These are phyloP conservation scores for Ophiostoma sp. DNA, from an alignment of 2,329 filamentous ascomycete species.

Conservation along the genomic window DNA sequence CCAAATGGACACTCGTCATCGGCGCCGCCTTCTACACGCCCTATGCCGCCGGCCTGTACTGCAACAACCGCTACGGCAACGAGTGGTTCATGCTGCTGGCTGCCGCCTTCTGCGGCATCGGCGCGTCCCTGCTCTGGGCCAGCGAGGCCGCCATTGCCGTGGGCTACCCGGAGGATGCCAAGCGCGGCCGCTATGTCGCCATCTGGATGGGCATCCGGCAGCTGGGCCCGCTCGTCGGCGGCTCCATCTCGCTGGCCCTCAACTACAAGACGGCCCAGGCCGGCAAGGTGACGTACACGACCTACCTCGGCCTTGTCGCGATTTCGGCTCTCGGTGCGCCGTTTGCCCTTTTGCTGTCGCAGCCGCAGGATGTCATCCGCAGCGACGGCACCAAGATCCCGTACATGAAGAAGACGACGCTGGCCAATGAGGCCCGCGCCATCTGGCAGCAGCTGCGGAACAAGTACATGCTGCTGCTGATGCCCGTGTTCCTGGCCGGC, in stretches of 20 bases:
- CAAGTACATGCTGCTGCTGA: conserved; percentile 5
- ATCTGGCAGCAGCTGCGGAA: conserved; percentile 4
- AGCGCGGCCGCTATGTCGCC: conserved; percentile 7
- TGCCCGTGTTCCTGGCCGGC: conserved; percentile 3
- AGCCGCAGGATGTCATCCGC: conserved; percentile 5
- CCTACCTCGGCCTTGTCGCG: background rate
- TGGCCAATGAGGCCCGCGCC: background rate
- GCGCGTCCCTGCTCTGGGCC: background rate
- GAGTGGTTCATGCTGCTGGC: conserved; percentile 8
- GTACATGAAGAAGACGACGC: background rate
- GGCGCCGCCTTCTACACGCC: conserved; percentile 6
- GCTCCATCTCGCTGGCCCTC: conserved; percentile 6
- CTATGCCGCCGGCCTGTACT: conserved; percentile 6
- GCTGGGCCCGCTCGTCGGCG: background rate
- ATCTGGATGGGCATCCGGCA: conserved; percentile 10
- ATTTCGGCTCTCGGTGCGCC: background rate
- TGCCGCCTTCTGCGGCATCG: background rate
- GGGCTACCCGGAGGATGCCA: background rate
- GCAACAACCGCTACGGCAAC: conserved; percentile 4
- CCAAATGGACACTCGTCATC: background rate
- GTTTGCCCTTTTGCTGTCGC: background rate
- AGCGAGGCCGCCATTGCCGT: background rate
- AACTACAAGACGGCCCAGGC: background rate
- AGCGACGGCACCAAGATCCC: background rate
- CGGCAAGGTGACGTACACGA: conserved; percentile 1